Evolutionary conservation across 108 stramenopile species (phyloP), one percentile per base, ranked within the genome.

Genomic region (Fragilaria radians): DNA sequence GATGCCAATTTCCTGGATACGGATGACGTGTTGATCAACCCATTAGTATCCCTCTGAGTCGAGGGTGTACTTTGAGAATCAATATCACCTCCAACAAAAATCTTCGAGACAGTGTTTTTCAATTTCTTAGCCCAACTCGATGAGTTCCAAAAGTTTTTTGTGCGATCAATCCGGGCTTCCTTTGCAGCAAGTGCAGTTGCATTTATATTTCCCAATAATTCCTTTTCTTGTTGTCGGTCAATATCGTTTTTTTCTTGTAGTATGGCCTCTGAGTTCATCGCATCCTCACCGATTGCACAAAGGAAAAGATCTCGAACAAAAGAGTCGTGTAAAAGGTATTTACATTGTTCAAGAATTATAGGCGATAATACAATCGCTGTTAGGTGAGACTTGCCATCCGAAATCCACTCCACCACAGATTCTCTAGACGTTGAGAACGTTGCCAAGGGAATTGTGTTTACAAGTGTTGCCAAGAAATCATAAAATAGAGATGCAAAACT

Each of bases 371-470:
- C 83, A 36, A 93, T 74, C 0, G 87, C 85, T 27, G 79, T 73
- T 14, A 75, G 80, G 57, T 71, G 75, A 11, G 84, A 80, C 5
- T 78, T 62, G n/a, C 86, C 88, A 42, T 79, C 78, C 19, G 72
- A 71, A 21, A 93, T 68, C 91, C 91, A 89, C 52, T 82, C 87
- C 14, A 93, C 85, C 2, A 80, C 84, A 32, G 81, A 65, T 50
- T 83, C 83, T 22, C 79, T 65, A 11, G 72, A 60, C 5, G 78
- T 68, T 21, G 70, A 65, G 48, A 93, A 81, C 1, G 87, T 85
- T 25, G 81, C 83, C 18, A 86, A 32, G 0, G 91, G 91, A 22
- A 82, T 71, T 14, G 73, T 66, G 65, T 93, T 77, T 9, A 93
- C 61, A 11, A 93, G 61, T 14, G 63, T 74, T 4, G 83, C 64